A percentile compares a stretch with the other conserved stretches of the same genome.
These are phyloP conservation scores for Hymenoscyphus occultus DNA, from an alignment of 2,329 filamentous ascomycete species.

Conservation along the genomic window DNA sequence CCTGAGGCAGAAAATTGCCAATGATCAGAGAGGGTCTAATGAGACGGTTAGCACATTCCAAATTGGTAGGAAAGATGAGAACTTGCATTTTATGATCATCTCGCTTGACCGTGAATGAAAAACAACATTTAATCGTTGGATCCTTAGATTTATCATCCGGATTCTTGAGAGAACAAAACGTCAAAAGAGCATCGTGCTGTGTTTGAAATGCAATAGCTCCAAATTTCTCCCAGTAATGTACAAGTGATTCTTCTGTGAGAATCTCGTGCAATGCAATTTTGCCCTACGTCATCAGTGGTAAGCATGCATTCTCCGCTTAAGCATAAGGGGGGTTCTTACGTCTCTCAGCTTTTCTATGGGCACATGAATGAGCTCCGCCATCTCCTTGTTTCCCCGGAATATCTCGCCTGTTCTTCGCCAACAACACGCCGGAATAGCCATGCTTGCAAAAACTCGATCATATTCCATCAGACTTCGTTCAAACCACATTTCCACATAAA, in stretches of 20 bases:
- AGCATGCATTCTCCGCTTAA: slow-evolving; percentile 12
- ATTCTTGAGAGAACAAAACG: slow-evolving; percentile 86
- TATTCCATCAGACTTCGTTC: slow-evolving; percentile 96
- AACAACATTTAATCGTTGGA: slow-evolving; percentile 85
- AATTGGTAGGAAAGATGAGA: background rate
- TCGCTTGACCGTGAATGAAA: slow-evolving; percentile 93
- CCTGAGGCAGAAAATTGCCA: slow-evolving; percentile 89
- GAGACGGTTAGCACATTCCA: slow-evolving; percentile 12
- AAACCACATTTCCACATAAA: slow-evolving; percentile 99
- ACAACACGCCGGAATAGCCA: slow-evolving; percentile 97
- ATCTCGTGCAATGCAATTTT: slow-evolving; percentile 95
- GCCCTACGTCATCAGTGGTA: slow-evolving; percentile 54
- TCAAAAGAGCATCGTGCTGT: slow-evolving; percentile 90
- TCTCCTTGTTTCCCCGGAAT: slow-evolving; percentile 95
- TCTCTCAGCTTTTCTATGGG: slow-evolving; percentile 88
- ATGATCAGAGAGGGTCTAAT: slow-evolving; percentile 86
- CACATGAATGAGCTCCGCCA: slow-evolving; percentile 93
- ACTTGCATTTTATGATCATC: slow-evolving; percentile 95
- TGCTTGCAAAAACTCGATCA: slow-evolving; percentile 95
- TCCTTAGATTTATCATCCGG: slow-evolving; percentile 67
- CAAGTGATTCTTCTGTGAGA: slow-evolving; percentile 88
- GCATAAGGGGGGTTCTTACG: slow-evolving; percentile 52
- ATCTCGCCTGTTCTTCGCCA: slow-evolving; percentile 97
- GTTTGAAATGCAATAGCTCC: slow-evolving; percentile 95
- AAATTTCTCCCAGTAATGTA: slow-evolving; percentile 99